Conservation (phyloP, 805 yeast genomes). For the Blastobotrys robertii region DNA sequence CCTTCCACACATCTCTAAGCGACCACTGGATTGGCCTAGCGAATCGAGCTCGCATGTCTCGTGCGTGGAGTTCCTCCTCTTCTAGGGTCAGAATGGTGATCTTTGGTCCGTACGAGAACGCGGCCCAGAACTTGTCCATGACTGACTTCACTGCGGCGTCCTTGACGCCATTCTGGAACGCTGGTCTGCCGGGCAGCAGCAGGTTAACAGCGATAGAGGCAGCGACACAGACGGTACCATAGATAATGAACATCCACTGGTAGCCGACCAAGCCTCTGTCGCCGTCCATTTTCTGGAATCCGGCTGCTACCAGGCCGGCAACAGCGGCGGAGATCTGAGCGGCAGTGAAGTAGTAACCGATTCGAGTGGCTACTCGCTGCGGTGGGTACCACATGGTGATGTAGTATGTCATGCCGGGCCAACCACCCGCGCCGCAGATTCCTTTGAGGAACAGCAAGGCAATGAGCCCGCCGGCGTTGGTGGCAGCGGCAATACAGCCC, state of each 20-base stretch:
- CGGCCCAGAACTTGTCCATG: slow-evolving; percentile 4
- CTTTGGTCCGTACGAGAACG: slow-evolving; percentile 8
- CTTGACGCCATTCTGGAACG: not conserved
- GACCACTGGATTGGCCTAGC: slow-evolving; percentile 41
- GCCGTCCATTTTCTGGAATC: slow-evolving; percentile 77
- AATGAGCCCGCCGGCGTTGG: slow-evolving; percentile 48
- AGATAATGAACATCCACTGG: slow-evolving; percentile 77
- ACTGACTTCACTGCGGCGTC: not conserved
- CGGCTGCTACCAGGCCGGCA: slow-evolving; percentile 80
- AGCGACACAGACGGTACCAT: slow-evolving; percentile 58
- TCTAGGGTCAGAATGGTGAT: slow-evolving; percentile 38
- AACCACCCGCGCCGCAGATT: slow-evolving; percentile 71
- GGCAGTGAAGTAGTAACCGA: slow-evolving; percentile 85
- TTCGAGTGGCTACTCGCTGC: slow-evolving; percentile 62
- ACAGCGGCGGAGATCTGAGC: slow-evolving; percentile 88
- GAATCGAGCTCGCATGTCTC: slow-evolving; percentile 50
- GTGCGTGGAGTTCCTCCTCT: slow-evolving; percentile 48
- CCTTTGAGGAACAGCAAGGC: slow-evolving; percentile 69
- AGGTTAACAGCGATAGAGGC: slow-evolving; percentile 58
- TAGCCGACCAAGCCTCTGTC: slow-evolving; percentile 63
- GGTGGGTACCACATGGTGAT: slow-evolving; percentile 79
- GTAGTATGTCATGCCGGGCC: slow-evolving; percentile 88
- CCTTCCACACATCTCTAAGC: slow-evolving; percentile 43
- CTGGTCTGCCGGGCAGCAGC: slow-evolving; percentile 87
- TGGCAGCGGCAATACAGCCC: slow-evolving; percentile 57